Evolutionary conservation across 257 asterid species (phyloP).

Genomic region (Solanum etuberosum): DNA sequence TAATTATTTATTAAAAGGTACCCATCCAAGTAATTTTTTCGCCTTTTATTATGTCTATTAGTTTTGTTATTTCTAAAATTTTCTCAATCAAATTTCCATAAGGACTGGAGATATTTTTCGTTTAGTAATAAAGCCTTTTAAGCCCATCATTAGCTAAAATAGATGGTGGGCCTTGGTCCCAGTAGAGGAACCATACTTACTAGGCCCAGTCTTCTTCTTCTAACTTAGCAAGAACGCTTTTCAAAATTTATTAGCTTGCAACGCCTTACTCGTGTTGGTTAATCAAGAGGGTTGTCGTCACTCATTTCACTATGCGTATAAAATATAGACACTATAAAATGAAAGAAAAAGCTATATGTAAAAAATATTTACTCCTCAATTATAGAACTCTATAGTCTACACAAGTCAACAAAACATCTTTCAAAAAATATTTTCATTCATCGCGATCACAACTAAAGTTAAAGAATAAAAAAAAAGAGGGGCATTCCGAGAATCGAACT

Average conservation of each 20-base stretch:
- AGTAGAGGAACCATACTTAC: not conserved
- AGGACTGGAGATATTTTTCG: too few species aligned
- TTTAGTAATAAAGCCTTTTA: not conserved
- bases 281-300: not conserved
- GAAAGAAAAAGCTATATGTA: not conserved
- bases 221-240: too few species aligned
- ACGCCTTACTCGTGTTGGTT: not conserved
- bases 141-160: not conserved
- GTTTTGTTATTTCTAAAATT: too few species aligned
- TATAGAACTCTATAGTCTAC: not conserved
- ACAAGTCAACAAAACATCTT: too few species aligned
- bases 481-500: constrained; percentile 81
- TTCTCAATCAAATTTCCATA: too few species aligned
- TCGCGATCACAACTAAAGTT: too few species aligned
- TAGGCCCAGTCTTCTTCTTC: not conserved
- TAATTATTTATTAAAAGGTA: too few species aligned
- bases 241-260: too few species aligned
- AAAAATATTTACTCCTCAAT: not conserved
- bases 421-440: too few species aligned
- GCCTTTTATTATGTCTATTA: too few species aligned
- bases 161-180: not conserved
- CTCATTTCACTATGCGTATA: not conserved
- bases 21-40: too few species aligned
- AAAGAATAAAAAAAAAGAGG: not conserved
- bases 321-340: not conserved